Evolutionary conservation across 805 yeast species (phyloP).

Genomic region (Zygotorulaspora sp.): DNA sequence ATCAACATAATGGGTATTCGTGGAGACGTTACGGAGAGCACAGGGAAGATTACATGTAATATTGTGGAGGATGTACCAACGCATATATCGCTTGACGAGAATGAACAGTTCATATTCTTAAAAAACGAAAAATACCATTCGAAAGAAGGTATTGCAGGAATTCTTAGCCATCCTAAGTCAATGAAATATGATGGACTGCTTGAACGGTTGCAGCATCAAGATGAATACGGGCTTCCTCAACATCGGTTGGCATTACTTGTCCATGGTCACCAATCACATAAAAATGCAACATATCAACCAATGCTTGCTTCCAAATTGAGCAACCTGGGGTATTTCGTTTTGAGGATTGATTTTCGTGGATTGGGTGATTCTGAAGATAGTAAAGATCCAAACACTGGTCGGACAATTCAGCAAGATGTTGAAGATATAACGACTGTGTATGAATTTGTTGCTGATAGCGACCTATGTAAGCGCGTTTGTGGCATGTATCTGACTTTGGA

Average conservation of each 20-base stretch:
- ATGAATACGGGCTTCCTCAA: conserved; percentile 30
- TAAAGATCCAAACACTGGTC: conserved; percentile 38
- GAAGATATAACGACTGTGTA: conserved; percentile 57
- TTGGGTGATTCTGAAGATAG: conserved; percentile 70
- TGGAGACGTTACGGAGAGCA: conserved; percentile 8
- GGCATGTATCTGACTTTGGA: conserved; percentile 45
- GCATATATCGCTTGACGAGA: conserved; percentile 12
- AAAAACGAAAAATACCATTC: conserved; percentile 23
- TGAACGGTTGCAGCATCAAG: conserved; percentile 17
- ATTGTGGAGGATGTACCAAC: conserved; percentile 13
- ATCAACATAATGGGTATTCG: conserved; percentile 5
- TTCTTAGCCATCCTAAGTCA: conserved; percentile 36
- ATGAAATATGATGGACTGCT: conserved; percentile 18
- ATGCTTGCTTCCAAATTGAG: conserved; percentile 58
- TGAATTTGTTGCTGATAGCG: conserved; percentile 31
- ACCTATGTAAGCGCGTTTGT: conserved; percentile 27
- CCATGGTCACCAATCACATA: conserved; percentile 88
- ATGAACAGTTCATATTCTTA: conserved; percentile 22
- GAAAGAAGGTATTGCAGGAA: conserved; percentile 36
- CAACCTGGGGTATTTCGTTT: conserved; percentile 55
- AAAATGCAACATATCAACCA: conserved; percentile 71
- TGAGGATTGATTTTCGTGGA: conserved; percentile 80
- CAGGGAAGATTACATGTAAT: conserved; percentile 11
- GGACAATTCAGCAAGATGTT: conserved; percentile 59
- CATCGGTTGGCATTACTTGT: conserved; percentile 54